phyloP scores from a whole-genome alignment of 208 protist species.

The Trypanosoma melophagium region DNA sequence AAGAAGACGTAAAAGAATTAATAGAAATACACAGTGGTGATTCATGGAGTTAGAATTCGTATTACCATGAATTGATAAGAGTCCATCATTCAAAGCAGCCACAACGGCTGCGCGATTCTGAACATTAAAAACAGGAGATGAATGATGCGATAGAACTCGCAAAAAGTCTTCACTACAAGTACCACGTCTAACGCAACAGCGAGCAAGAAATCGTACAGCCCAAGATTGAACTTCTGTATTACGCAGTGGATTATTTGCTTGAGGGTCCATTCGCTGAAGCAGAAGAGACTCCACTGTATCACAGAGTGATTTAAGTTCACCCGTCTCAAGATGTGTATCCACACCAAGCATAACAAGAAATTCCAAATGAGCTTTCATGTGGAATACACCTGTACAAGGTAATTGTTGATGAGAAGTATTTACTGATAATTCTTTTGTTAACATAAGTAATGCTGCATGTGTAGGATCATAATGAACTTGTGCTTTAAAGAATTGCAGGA shows the following conservation, averaged over 20 bases:
- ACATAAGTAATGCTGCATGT: slow-evolving; percentile 13
- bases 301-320: background rate
- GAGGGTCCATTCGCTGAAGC: slow-evolving; percentile 16
- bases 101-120: slow-evolving; percentile 59
- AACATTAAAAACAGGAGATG: slow-evolving; percentile 48
- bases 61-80: background rate
- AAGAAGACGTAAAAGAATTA: slow-evolving; percentile 66
- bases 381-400: slow-evolving; percentile 13
- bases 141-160: slow-evolving; percentile 44
- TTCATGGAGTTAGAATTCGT: background rate
- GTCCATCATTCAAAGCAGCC: slow-evolving; percentile 34
- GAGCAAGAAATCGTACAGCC: slow-evolving; percentile 39
- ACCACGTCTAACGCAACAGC: slow-evolving; percentile 13
- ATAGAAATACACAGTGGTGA: slow-evolving; percentile 30
- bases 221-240: slow-evolving; percentile 54
- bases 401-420: background rate
- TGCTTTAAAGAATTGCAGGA: slow-evolving; percentile 2
- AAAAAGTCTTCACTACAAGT: slow-evolving; percentile 28
- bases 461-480: slow-evolving; percentile 5
- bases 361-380: slow-evolving; percentile 15
- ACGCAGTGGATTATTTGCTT: slow-evolving; percentile 1
- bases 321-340: background rate
- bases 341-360: slow-evolving; percentile 17
- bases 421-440: background rate
- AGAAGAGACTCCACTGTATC: slow-evolving; percentile 12